phyloP scores from a whole-genome alignment of 371 early-diverging fungal genomes.

The Synchytrium microbalum region DNA sequence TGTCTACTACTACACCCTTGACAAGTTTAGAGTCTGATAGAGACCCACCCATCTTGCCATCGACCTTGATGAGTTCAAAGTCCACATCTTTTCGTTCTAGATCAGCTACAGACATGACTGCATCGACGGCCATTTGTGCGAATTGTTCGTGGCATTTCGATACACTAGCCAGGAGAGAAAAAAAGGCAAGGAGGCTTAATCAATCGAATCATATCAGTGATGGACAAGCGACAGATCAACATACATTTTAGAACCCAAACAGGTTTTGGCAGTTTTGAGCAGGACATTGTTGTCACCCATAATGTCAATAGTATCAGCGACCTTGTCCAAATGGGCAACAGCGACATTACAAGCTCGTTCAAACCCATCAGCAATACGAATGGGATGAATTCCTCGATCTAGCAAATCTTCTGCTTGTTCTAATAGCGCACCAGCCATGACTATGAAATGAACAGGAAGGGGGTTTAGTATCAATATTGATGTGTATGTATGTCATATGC shows the following conservation, averaged over 20 bases:
- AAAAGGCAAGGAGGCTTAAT: slow-evolving; percentile 2
- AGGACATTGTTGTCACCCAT: slow-evolving; percentile 79
- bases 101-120: slow-evolving; percentile 96
- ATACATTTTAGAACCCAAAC: slow-evolving; percentile 97
- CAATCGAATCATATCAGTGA: slow-evolving; percentile 5
- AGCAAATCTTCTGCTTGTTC: slow-evolving; percentile 95
- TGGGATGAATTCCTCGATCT: slow-evolving; percentile 98
- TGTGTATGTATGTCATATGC: too few species aligned
- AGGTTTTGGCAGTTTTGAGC: slow-evolving; percentile 95
- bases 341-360: slow-evolving; percentile 94
- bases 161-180: slow-evolving; percentile 51
- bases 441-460: slow-evolving; percentile 32
- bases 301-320: slow-evolving; percentile 86
- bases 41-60: slow-evolving; percentile 96
- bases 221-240: slow-evolving; percentile 12
- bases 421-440: slow-evolving; percentile 96
- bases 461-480: slow-evolving; percentile 3
- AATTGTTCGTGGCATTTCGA: slow-evolving; percentile 96
- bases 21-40: slow-evolving; percentile 90
- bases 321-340: slow-evolving; percentile 79
- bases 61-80: slow-evolving; percentile 99
- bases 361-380: slow-evolving; percentile 98
- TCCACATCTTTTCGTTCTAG: slow-evolving; percentile 98
- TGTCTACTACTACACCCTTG: slow-evolving; percentile 97
- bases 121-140: slow-evolving; percentile 96